Conservation (phyloP, 805 yeast genomes). For the Yarrowia hollandica region DNA sequence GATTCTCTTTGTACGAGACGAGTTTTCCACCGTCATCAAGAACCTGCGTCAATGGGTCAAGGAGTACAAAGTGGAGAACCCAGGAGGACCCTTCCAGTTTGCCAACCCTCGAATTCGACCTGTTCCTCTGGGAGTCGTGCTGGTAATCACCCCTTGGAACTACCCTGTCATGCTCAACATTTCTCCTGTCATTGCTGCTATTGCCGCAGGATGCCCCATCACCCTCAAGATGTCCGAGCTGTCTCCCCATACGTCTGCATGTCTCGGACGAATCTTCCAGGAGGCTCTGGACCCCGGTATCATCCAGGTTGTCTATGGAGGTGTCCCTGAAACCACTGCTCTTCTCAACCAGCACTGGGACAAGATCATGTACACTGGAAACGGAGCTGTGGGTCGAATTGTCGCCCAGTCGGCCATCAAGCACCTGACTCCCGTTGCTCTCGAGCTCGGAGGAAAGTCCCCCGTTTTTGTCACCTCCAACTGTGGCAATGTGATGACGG, state of each 20-base stretch:
- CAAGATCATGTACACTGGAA: constrained; percentile 85
- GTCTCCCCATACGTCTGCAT: constrained; percentile 59
- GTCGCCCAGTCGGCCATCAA: constrained; percentile 81
- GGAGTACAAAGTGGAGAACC: constrained; percentile 43
- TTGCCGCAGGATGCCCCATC: constrained; percentile 81
- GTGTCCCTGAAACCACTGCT: constrained; percentile 58
- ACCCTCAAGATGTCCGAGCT: constrained; percentile 72
- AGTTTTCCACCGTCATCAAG: constrained; percentile 58
- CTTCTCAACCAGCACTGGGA: constrained; percentile 68
- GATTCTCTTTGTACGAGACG: constrained; percentile 51
- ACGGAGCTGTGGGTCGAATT: constrained; percentile 69
- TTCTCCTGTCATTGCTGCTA: constrained; percentile 69
- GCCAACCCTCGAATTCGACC: constrained; percentile 37
- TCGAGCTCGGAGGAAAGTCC: constrained; percentile 92
- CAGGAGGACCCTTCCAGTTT: constrained; percentile 33
- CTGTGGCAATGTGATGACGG: constrained; percentile 32
- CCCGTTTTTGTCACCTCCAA: constrained; percentile 55
- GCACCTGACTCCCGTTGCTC: constrained; percentile 70
- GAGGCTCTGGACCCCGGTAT: constrained; percentile 56
- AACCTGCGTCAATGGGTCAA: constrained; percentile 62
- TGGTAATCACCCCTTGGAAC: constrained; percentile 75
- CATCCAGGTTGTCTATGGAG: constrained; percentile 71
- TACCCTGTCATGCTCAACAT: constrained; percentile 67
- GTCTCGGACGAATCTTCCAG: constrained; percentile 55
- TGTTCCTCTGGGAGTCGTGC: constrained; percentile 57